Evolutionary conservation across 495 filamentous ascomycete genomes (phyloP).

Genomic region (Penicillium taxi): DNA sequence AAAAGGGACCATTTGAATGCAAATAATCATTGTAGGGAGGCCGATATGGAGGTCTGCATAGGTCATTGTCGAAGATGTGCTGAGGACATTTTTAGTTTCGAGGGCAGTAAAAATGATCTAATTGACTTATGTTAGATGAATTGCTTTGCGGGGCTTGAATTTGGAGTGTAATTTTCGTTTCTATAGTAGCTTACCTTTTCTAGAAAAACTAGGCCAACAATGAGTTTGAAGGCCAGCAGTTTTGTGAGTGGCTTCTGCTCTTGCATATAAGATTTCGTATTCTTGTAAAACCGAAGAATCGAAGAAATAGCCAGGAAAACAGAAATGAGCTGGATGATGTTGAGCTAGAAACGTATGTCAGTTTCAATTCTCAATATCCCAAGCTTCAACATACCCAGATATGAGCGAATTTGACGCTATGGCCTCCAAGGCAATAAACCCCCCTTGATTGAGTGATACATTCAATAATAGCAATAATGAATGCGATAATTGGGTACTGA

Average conservation of each 20-base stretch:
- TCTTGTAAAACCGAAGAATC: conserved; percentile 20
- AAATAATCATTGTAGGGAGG: conserved; percentile 26
- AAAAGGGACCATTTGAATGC: conserved; percentile 29
- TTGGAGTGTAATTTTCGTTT: no score
- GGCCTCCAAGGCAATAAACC: conserved; percentile 23
- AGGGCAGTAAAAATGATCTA: conserved; percentile 27
- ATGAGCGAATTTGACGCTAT: conserved; percentile 24
- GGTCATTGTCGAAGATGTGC: conserved; percentile 15
- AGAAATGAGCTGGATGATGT: conserved; percentile 18
- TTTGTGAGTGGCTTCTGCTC: conserved; percentile 20
- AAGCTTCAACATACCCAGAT: conserved; percentile 20
- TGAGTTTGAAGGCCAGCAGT: conserved; percentile 25
- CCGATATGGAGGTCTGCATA: conserved; percentile 29
- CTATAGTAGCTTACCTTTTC: conserved; percentile 17
- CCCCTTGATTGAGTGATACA: conserved; percentile 23
- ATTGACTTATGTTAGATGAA: background rate
- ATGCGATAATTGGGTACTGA: conserved; percentile 24
- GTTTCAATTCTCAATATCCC: background rate
- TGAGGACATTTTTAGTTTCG: conserved; percentile 13
- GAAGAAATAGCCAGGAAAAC: conserved; percentile 16
- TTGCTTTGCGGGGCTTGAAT: background rate
- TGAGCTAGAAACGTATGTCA: conserved; percentile 12
- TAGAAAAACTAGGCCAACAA: conserved; percentile 24
- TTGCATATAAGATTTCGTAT: conserved; percentile 15
- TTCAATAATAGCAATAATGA: conserved; percentile 20